Base-by-base conservation (phyloP, 768 basidiomycete genomes). In the Lactarius deliciosus region DNA sequence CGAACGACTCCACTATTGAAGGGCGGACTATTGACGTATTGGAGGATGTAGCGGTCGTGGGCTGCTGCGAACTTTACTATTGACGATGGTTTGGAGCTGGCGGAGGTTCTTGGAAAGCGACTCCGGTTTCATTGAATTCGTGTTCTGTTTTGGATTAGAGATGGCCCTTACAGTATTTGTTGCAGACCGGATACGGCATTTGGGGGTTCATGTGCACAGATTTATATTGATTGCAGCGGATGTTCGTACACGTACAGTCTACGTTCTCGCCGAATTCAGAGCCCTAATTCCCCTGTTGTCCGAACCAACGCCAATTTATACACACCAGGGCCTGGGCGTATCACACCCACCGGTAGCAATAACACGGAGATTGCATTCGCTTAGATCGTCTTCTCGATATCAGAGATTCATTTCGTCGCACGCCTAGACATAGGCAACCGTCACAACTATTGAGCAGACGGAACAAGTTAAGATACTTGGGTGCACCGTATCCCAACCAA, bases 11-110 rank as follows among this genome's bases (percentile, higher is more conserved):
- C 54, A 71, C 67, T 7, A 63, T 20, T 9, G 43, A 72, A 45
- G 69, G 61, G n/a, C 47, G 64, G 57, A 50, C 63, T 16, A 63
- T 53, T n/a, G 74, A 69, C 55, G 59, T 36, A 20, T 61, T 78
- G 66, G 64, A 73, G 64, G 69, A 72, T 55, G 73, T 78, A n/a
- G 70, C 71, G 13, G 71, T 78, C 16, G 70, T 74, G 13, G 69
- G 71, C 2, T 78, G 77, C 65, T n/a, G 58, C 65, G 9, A 73
- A 76, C 30, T 74, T 78, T 50, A 58, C 65, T 40, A 64, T 57
- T 22, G 54, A 72, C 6, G 73, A 78, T 56, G 73, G 57, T 8
- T 56, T 70, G 43, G 70, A 67, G 41, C 70, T 78, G 22, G 62
- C 63, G n/a, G 64, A 68, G 25, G 60, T 73, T 34, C 66, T 76